Conservation (phyloP, 495 filamentous ascomycete genomes). For the Annulohypoxylon bovei region DNA sequence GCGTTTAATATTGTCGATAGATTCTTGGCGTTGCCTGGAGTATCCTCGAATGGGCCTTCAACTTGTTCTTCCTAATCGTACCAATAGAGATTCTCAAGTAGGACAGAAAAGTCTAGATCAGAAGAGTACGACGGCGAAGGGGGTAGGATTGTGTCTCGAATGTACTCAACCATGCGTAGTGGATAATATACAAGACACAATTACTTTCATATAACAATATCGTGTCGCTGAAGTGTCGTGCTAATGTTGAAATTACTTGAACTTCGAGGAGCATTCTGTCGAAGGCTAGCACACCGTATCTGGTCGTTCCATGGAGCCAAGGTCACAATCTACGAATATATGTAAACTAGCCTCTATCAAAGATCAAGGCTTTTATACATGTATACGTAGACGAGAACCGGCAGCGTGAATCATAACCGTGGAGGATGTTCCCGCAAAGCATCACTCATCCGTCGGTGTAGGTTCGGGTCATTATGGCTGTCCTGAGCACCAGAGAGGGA, state of each 20-base stretch:
- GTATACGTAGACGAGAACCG: background rate
- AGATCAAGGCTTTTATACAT: background rate
- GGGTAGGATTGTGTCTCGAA: background rate
- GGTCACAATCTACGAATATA: background rate
- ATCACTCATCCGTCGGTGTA: conserved; percentile 37
- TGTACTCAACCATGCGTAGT: background rate
- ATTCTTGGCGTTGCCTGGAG: background rate
- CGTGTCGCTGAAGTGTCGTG: background rate
- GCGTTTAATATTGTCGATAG: background rate
- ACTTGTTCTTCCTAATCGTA: background rate
- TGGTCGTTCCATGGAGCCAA: no score
- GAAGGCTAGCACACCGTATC: no score
- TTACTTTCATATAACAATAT: background rate
- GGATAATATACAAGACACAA: background rate
- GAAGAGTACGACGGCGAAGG: background rate
- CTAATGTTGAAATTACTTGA: background rate
- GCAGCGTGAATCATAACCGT: conserved; percentile 29
- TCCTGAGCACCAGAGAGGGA: conserved; percentile 30
- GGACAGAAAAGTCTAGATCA: background rate
- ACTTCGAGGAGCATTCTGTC: background rate
- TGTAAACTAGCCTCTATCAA: background rate
- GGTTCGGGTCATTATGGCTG: conserved; percentile 15
- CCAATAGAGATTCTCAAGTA: no score
- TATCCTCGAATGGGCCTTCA: background rate
- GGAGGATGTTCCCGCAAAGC: conserved; percentile 43